These are phyloP conservation scores for Xylariaceae sp. DNA, from an alignment of 2,329 filamentous ascomycete genomes.

Conservation along the genomic window DNA sequence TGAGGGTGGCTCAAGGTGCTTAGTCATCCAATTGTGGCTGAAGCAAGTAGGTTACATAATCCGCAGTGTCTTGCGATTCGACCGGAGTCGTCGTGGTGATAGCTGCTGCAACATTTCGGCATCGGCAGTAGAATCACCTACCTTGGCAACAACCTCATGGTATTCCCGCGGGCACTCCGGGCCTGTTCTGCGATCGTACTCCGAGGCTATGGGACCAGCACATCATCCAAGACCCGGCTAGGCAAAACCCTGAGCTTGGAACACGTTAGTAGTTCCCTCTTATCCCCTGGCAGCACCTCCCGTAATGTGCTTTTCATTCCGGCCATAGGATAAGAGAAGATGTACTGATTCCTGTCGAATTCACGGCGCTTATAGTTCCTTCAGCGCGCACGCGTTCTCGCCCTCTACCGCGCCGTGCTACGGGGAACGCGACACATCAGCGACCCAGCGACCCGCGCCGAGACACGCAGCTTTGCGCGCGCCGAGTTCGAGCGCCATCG, in stretches of 20 bases:
- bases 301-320: background rate
- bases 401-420: conserved; percentile 54
- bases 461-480: conserved; percentile 52
- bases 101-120: background rate
- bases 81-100: no score
- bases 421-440: conserved; percentile 48
- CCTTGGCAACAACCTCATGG: conserved; percentile 16
- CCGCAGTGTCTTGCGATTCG: no score
- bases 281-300: background rate
- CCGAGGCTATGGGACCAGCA: conserved; percentile 35
- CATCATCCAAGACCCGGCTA: conserved; percentile 33
- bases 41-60: no score
- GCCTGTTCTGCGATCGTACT: conserved; percentile 19
- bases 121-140: background rate
- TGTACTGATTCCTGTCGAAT: background rate
- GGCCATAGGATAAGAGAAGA: no score
- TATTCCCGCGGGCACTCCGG: conserved; percentile 18
- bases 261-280: conserved; percentile 42
- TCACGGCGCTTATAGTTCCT: conserved; percentile 45
- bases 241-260: conserved; percentile 49
- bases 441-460: conserved; percentile 47
- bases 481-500: conserved; percentile 58
- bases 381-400: conserved; percentile 48
- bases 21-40: no score
- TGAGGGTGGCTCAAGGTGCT: no score